These are phyloP conservation scores for Phylloporus sp. DNA, from an alignment of 768 basidiomycete genomes.

Conservation along the genomic window DNA sequence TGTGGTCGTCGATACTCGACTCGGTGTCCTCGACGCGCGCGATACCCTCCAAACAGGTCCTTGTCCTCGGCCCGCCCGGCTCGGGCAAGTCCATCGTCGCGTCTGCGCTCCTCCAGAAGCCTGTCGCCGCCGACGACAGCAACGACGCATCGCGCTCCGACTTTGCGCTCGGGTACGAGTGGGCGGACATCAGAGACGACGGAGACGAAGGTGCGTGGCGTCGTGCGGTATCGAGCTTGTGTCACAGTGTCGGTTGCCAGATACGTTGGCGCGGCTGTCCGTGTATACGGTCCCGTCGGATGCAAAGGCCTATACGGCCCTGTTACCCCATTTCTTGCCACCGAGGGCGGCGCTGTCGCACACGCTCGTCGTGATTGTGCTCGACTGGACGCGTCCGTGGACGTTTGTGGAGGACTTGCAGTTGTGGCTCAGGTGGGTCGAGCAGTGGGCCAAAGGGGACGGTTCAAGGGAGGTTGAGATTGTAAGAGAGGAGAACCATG, in stretches of 20 bases:
- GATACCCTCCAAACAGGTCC: conserved; percentile 81
- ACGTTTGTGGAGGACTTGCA: conserved; percentile 83
- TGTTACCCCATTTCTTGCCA: conserved; percentile 78
- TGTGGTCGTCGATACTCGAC: conserved; percentile 93
- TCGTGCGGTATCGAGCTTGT: background rate
- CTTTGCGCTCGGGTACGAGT: conserved; percentile 90
- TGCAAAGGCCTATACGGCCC: conserved; percentile 60
- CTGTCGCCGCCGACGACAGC: conserved; percentile 45
- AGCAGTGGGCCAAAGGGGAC: conserved; percentile 73
- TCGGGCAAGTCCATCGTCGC: conserved; percentile 77
- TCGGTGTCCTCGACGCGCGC: conserved; percentile 78
- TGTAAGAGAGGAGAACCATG: conserved; percentile 73
- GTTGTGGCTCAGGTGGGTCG: conserved; percentile 84
- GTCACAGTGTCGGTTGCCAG: conserved; percentile 35
- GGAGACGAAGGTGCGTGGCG: conserved; percentile 82
- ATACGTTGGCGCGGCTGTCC: conserved; percentile 84
- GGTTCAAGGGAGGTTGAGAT: conserved; percentile 67
- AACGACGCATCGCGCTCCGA: conserved; percentile 62
- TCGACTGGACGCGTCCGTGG: conserved; percentile 97
- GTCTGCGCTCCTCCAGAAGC: conserved; percentile 68
- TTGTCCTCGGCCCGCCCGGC: conserved; percentile 76
- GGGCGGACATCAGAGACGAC: conserved; percentile 86
- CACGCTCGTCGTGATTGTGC: conserved; percentile 74
- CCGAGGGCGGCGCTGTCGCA: conserved; percentile 63
- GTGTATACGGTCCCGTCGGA: conserved; percentile 88